Conservation (phyloP, 108 stramenopile species). For the Stephanodiscus minutulus region DNA sequence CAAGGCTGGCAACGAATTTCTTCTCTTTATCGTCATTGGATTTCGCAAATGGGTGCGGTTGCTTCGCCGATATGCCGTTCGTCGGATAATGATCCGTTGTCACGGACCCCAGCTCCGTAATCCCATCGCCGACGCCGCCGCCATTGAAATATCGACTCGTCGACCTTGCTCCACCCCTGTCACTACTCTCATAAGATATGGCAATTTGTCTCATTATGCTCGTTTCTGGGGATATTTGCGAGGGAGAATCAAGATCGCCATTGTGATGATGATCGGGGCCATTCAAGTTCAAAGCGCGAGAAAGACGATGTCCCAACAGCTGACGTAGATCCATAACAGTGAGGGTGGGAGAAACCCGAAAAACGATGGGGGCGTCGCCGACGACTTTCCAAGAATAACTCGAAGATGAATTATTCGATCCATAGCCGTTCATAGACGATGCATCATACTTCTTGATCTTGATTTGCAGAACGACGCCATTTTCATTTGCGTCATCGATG, state of each 20-base stretch:
- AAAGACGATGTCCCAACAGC: constrained; percentile 47
- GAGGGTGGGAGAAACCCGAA: constrained; percentile 61
- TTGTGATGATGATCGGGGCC: not conserved
- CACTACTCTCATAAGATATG: constrained; percentile 50
- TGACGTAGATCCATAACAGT: constrained; percentile 68
- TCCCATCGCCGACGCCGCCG: constrained; percentile 46
- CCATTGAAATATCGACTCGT: constrained; percentile 1
- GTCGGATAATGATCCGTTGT: not conserved
- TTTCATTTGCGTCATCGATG: constrained; percentile 30
- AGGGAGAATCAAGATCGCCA: constrained; percentile 3
- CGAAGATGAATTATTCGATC: not conserved
- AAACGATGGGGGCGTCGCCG: constrained; percentile 50
- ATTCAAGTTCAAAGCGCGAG: constrained; percentile 5
- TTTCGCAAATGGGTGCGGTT: constrained; percentile 45
- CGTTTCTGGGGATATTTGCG: constrained; percentile 40
- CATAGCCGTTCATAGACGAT: not conserved
- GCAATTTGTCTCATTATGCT: constrained; percentile 63
- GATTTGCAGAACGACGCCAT: constrained; percentile 66
- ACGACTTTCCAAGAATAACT: constrained; percentile 14
- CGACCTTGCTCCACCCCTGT: constrained; percentile 1
- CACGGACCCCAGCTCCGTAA: constrained; percentile 19
- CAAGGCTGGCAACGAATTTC: constrained; percentile 45
- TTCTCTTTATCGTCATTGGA: constrained; percentile 56
- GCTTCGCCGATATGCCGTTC: constrained; percentile 2
- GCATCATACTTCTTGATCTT: constrained; percentile 38